Evolutionary conservation across 192 early-diverging fungal species (phyloP).

Genomic region (Mortierella hygrophila): DNA sequence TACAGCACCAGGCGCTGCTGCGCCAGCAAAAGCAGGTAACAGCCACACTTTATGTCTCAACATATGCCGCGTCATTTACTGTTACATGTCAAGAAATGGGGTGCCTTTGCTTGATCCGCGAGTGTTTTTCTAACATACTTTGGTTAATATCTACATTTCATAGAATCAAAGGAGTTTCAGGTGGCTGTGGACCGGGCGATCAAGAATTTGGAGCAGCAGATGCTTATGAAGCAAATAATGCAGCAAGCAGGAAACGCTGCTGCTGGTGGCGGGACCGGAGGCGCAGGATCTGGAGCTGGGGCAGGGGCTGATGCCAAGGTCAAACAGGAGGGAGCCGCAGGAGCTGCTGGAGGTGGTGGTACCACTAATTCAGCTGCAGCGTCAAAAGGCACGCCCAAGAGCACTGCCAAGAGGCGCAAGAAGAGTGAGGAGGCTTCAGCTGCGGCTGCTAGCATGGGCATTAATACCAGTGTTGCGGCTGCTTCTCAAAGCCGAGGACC

Average conservation of each 20-base stretch:
- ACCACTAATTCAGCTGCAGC: not conserved
- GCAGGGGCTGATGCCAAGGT: conserved; percentile 12
- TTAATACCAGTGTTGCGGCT: conserved; percentile 30
- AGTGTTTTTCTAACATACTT: not conserved
- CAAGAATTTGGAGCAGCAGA: conserved; percentile 30
- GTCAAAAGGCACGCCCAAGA: conserved; percentile 23
- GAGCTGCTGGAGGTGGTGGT: not conserved
- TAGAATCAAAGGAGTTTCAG: conserved; percentile 41
- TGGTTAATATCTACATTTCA: not conserved
- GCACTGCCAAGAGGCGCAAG: conserved; percentile 41
- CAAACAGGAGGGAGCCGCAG: conserved; percentile 27
- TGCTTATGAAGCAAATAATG: conserved; percentile 14
- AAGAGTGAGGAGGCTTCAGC: conserved; percentile 46
- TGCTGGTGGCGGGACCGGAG: not conserved
- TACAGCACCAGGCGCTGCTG: not conserved
- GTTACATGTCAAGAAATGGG: not conserved
- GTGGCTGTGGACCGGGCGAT: conserved; percentile 36
- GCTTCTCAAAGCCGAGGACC: conserved; percentile 1
- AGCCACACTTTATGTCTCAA: not conserved
- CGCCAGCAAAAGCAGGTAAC: conserved; percentile 16
- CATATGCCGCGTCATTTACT: not conserved
- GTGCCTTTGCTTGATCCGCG: not conserved
- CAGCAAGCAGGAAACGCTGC: conserved; percentile 10
- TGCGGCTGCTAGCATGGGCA: conserved; percentile 40
- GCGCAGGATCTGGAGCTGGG: not conserved